Evolutionary conservation across 768 basidiomycete genomes (phyloP).

Genomic region (Agrocybe praecox): DNA sequence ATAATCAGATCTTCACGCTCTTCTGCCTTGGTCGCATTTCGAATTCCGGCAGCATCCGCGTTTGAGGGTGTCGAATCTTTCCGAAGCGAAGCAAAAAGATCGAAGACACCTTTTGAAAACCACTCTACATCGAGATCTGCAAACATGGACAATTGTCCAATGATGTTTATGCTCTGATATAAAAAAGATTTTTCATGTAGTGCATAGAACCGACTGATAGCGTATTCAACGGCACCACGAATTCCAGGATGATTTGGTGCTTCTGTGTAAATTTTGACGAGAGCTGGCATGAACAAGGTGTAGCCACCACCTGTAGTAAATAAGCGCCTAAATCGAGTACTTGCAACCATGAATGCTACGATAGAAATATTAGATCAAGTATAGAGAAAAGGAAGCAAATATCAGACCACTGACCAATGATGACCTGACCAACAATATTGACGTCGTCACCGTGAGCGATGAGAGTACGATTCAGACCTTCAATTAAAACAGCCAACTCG

Average conservation of each 20-base stretch:
- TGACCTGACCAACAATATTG: conserved; percentile 72
- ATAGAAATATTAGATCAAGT: not conserved
- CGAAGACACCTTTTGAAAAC: conserved; percentile 58
- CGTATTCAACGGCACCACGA: conserved; percentile 69
- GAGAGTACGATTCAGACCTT: conserved; percentile 72
- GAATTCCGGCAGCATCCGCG: conserved; percentile 68
- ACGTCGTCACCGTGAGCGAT: conserved; percentile 72
- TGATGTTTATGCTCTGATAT: conserved; percentile 70
- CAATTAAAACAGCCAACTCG: conserved; percentile 66
- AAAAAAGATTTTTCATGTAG: conserved; percentile 73
- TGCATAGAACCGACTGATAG: conserved; percentile 71
- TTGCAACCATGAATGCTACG: conserved; percentile 72
- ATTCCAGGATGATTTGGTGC: conserved; percentile 59
- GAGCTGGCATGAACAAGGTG: conserved; percentile 71
- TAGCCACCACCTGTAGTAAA: conserved; percentile 76
- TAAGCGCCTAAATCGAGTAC: conserved; percentile 75
- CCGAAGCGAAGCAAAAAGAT: conserved; percentile 60
- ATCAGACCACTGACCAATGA: conserved; percentile 58
- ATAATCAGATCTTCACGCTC: conserved; percentile 74
- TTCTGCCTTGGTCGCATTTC: conserved; percentile 59
- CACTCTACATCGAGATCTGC: conserved; percentile 50
- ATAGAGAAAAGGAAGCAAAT: not conserved
- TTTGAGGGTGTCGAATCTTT: conserved; percentile 37
- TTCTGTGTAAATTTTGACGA: conserved; percentile 73
- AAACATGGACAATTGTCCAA: conserved; percentile 55